Evolutionary conservation across 306 rosid genomes (phyloP).

Genomic region (Cyamopsis tetragonoloba): DNA sequence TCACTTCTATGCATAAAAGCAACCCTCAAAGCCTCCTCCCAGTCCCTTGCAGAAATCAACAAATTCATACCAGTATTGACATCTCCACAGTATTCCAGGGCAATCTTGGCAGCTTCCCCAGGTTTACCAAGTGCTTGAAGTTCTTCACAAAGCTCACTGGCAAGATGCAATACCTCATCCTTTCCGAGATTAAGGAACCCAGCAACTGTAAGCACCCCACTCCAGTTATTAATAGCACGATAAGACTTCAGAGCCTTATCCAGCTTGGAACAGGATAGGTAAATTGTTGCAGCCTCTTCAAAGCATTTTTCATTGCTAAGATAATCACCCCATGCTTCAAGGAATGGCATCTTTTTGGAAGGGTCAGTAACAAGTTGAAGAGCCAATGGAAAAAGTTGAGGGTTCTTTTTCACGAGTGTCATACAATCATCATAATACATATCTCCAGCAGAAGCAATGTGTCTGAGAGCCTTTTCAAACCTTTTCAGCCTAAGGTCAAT

Average conservation of each 20-base stretch:
- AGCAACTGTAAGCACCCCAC: constrained; percentile 79
- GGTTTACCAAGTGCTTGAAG: constrained; percentile 97
- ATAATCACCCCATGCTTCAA: constrained; percentile 96
- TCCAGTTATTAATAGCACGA: constrained; percentile 78
- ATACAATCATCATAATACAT: constrained; percentile 67
- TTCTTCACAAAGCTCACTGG: constrained; percentile 91
- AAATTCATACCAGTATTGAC: constrained; percentile 31
- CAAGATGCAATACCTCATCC: constrained; percentile 60
- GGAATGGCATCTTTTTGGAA: constrained; percentile 60
- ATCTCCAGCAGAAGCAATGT: constrained; percentile 89
- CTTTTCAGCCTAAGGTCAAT: constrained; percentile 83
- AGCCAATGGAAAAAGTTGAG: constrained; percentile 82
- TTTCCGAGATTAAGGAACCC: constrained; percentile 72
- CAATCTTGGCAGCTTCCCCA: constrained; percentile 89
- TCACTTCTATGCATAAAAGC: constrained; percentile 66
- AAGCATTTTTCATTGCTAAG: constrained; percentile 64
- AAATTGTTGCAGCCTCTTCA: constrained; percentile 83
- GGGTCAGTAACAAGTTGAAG: constrained; percentile 75
- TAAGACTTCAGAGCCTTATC: constrained; percentile 86
- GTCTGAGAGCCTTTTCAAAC: constrained; percentile 85
- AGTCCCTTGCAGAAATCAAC: constrained; percentile 32
- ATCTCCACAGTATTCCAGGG: constrained; percentile 82
- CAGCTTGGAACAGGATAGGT: constrained; percentile 69
- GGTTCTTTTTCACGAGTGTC: constrained; percentile 71
- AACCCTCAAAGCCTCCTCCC: constrained; percentile 83